Evolutionary conservation across 2,329 filamentous ascomycete genomes (phyloP), one percentile per base, ranked within the genome.

Genomic region (Fusarium fujikuroi): DNA sequence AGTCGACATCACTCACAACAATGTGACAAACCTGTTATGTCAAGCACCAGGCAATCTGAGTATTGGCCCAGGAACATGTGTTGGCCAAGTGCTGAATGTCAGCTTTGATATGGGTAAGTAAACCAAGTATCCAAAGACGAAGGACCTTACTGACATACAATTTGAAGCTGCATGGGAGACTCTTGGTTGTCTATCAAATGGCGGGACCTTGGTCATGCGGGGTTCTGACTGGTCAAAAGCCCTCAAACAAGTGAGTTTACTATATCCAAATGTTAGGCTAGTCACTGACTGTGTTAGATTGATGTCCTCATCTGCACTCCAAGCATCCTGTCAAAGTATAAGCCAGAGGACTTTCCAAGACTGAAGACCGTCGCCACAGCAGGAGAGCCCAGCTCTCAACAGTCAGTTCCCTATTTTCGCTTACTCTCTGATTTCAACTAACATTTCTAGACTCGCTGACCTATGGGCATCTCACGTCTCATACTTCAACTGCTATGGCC

Each of bases 101-200:
- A 87, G 86, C 40, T 90, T 90, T 71, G 89, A 90, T 72, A 90
- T 91, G 88, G 87, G 88, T 88, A 81, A 72, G 85, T 79, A 9
- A 19, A 9, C 10, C 28, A 50, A 14, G 3, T 32, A 12, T 18
- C 2, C 28, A 32, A 49, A 50, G 15, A 9, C 2, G 18, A 32
- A 32, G 1, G 4, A 28, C 10, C 0, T 1, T 32, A 8, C 28
- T 50, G 5, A 50, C 11, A 50, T 50, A 6, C 10, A 2, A 14
- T 9, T 9, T 21, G 18, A 42, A 89, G 88, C 87, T 43, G 87
- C 88, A 15, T 90, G 88, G 88, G 88, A 90, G 67, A 88, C 89
- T 11, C 82, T 90, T 7, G 85, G 83, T 2, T 86, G 84, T 50
- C 79, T 90, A 10, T 86, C 86, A 76, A 90, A 89, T 50, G 88